Conservation (phyloP, 495 filamentous ascomycete species). For the Penicillium pulvis region DNA sequence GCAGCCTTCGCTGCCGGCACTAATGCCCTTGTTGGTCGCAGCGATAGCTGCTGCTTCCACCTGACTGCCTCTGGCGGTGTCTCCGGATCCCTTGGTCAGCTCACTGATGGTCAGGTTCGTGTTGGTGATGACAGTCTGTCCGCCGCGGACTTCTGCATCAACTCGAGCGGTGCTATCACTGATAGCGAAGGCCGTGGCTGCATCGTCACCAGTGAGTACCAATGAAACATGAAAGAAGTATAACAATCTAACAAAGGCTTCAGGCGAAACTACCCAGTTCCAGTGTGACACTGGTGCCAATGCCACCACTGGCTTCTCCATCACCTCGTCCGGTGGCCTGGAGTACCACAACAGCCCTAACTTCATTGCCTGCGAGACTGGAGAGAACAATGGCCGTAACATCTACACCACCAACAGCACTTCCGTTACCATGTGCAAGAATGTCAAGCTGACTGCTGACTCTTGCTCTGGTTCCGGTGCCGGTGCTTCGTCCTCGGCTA, state of each 20-base stretch:
- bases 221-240: constrained; percentile 6
- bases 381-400: constrained; percentile 50
- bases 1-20: constrained; percentile 42
- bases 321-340: constrained; percentile 50
- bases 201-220: constrained; percentile 54
- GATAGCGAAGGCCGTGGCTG: constrained; percentile 58
- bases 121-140: constrained; percentile 45
- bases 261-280: constrained; percentile 59
- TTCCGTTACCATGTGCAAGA: constrained; percentile 46
- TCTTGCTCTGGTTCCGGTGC: constrained; percentile 41
- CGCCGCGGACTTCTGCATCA: constrained; percentile 47
- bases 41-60: constrained; percentile 52
- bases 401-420: constrained; percentile 52
- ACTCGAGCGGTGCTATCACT: constrained; percentile 48
- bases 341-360: constrained; percentile 42
- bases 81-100: constrained; percentile 54
- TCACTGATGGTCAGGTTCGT: constrained; percentile 57
- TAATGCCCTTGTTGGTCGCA: constrained; percentile 43
- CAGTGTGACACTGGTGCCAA: constrained; percentile 62
- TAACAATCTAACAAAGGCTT: constrained; percentile 13
- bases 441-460: constrained; percentile 51
- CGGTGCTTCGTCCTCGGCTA: constrained; percentile 10
- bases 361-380: constrained; percentile 59
- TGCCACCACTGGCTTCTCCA: constrained; percentile 48
- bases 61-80: constrained; percentile 48